These are phyloP conservation scores for Sporothrix humicola DNA, from an alignment of 2,329 filamentous ascomycete species.

Conservation along the genomic window DNA sequence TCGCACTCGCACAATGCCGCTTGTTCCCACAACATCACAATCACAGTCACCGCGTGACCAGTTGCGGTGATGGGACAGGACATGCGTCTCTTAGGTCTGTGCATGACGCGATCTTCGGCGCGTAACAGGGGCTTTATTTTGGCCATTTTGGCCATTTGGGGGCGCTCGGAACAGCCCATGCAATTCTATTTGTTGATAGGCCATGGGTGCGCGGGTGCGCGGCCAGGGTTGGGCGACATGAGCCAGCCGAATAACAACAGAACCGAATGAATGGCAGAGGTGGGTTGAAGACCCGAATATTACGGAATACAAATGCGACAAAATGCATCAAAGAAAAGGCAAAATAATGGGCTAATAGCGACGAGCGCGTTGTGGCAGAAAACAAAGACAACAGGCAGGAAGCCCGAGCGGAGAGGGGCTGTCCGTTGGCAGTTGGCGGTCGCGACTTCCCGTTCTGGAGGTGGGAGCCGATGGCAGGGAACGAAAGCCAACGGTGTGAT, in stretches of 20 bases:
- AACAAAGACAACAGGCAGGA: conserved; percentile 8
- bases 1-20: background rate
- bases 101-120: conserved; percentile 28
- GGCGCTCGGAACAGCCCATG: background rate
- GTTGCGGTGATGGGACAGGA: conserved; percentile 15
- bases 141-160: background rate
- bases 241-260: background rate
- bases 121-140: conserved; percentile 2
- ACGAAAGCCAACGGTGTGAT: background rate
- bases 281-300: background rate
- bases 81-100: conserved; percentile 8
- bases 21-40: background rate
- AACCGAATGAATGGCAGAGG: background rate
- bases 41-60: background rate
- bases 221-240: background rate
- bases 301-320: background rate
- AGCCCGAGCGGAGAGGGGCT: conserved; percentile 3
- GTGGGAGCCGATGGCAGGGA: background rate
- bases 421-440: conserved; percentile 1
- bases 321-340: background rate
- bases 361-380: background rate
- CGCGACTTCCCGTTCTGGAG: conserved; percentile 9
- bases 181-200: conserved; percentile 11
- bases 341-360: conserved; percentile 4
- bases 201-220: background rate